phyloP scores from a whole-genome alignment of 305 asterid species.

The Fraxinus sp. region DNA sequence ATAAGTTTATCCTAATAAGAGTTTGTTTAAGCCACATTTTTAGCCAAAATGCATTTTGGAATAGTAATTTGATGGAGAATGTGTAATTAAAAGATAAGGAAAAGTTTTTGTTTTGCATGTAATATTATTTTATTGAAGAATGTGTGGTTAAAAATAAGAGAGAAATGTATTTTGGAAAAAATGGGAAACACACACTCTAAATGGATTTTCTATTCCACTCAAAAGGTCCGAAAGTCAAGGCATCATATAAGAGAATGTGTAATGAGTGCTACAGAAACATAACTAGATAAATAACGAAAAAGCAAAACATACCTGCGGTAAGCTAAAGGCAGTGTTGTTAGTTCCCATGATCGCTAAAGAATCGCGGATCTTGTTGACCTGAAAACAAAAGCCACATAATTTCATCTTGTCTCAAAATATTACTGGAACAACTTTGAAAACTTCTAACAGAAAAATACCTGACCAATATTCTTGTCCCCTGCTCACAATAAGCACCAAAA shows the following conservation, averaged over 20 bases:
- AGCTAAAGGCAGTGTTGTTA: constrained; percentile 94
- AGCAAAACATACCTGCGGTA: constrained; percentile 72
- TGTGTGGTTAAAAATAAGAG: no score
- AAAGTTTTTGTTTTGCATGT: no score
- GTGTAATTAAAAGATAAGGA: no score
- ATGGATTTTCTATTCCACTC: neutral
- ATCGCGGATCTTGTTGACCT: constrained; percentile 95
- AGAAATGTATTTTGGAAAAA: no score
- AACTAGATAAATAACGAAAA: neutral
- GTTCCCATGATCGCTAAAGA: constrained; percentile 97
- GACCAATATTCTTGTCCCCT: constrained; percentile 88
- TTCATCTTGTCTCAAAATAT: constrained; percentile 15
- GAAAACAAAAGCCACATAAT: constrained; percentile 27
- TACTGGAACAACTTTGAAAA: constrained; percentile 17
- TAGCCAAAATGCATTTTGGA: no score
- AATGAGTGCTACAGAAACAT: constrained; percentile 4
- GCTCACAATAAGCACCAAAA: constrained; percentile 37
- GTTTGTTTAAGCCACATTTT: no score
- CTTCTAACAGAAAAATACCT: constrained; percentile 43
- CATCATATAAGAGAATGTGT: neutral
- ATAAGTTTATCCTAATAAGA: neutral
- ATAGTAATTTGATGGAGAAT: no score
- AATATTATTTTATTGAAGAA: no score
- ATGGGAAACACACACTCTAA: no score
- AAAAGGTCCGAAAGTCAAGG: neutral